These are phyloP conservation scores for Sugiyamaella novakii DNA, from an alignment of 1,139 yeast species.

Conservation along the genomic window DNA sequence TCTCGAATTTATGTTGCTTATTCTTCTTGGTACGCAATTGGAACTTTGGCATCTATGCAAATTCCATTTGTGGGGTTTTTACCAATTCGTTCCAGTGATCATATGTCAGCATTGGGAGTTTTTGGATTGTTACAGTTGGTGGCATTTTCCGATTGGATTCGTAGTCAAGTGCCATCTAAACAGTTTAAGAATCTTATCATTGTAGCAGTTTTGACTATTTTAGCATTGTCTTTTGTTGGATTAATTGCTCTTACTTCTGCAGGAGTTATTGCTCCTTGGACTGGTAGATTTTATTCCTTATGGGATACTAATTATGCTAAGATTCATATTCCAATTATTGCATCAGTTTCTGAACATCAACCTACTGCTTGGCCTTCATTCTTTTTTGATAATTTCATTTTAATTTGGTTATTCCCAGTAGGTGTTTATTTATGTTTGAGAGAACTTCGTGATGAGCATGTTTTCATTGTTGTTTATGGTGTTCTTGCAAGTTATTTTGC, in stretches of 20 bases:
- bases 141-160: conserved; percentile 81
- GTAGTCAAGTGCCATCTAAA: conserved; percentile 67
- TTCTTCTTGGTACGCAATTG: conserved; percentile 95
- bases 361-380: conserved; percentile 99
- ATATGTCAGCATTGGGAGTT: conserved; percentile 97
- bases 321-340: conserved; percentile 97
- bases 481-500: conserved; percentile 96
- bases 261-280: conserved; percentile 99
- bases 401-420: conserved; percentile 98
- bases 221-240: conserved; percentile 66
- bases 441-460: conserved; percentile 88
- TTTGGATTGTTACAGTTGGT: conserved; percentile 93
- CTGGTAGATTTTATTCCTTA: conserved; percentile 96
- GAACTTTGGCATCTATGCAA: conserved; percentile 97
- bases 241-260: conserved; percentile 79
- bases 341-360: conserved; percentile 98
- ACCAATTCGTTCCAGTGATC: conserved; percentile 96
- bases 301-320: conserved; percentile 99
- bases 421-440: conserved; percentile 90
- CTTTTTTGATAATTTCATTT: conserved; percentile 88
- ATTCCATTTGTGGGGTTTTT: conserved; percentile 97
- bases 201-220: conserved; percentile 58
- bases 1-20: conserved; percentile 85
- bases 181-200: conserved; percentile 75
- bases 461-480: conserved; percentile 85